phyloP scores from a whole-genome alignment of 805 yeast species.

The Zygotorulaspora danielsina region DNA sequence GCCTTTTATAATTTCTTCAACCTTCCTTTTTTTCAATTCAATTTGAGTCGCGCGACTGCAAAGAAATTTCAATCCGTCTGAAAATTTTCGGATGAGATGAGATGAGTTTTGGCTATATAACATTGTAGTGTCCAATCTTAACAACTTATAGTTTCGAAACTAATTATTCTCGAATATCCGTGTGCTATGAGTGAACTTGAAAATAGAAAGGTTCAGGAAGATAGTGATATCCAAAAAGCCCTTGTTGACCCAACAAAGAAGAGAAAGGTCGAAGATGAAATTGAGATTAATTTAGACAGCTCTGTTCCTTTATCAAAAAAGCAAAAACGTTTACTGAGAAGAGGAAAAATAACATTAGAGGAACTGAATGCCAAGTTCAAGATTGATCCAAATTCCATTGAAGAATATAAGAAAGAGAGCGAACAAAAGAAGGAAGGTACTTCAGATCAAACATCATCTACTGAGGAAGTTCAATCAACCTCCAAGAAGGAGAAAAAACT shows the following conservation, averaged over 20 bases:
- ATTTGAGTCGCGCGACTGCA: slow-evolving; percentile 2
- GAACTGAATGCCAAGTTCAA: slow-evolving; percentile 45
- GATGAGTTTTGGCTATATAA: slow-evolving; percentile 16
- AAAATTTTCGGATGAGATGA: slow-evolving; percentile 20
- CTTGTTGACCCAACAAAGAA: slow-evolving; percentile 35
- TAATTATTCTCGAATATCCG: too few species aligned
- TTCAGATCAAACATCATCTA: slow-evolving; percentile 29
- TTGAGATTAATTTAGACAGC: slow-evolving; percentile 63
- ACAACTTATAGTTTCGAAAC: too few species aligned
- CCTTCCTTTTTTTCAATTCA: not conserved
- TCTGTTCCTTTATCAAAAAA: slow-evolving; percentile 86
- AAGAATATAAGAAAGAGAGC: slow-evolving; percentile 39
- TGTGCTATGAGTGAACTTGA: slow-evolving; percentile 6
- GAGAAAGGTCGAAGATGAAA: slow-evolving; percentile 46
- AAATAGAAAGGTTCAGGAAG: slow-evolving; percentile 22
- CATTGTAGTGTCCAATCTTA: too few species aligned
- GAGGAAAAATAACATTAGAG: slow-evolving; percentile 61
- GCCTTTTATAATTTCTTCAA: not conserved
- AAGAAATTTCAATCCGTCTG: slow-evolving; percentile 1
- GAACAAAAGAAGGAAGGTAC: slow-evolving; percentile 33
- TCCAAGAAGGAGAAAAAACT: slow-evolving; percentile 37
- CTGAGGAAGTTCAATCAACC: slow-evolving; percentile 13
- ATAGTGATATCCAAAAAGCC: slow-evolving; percentile 34
- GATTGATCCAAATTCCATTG: slow-evolving; percentile 36
- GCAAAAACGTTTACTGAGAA: slow-evolving; percentile 80